Base-by-base conservation (phyloP, 2,329 filamentous ascomycete species). In the Simplicillium sp. region DNA sequence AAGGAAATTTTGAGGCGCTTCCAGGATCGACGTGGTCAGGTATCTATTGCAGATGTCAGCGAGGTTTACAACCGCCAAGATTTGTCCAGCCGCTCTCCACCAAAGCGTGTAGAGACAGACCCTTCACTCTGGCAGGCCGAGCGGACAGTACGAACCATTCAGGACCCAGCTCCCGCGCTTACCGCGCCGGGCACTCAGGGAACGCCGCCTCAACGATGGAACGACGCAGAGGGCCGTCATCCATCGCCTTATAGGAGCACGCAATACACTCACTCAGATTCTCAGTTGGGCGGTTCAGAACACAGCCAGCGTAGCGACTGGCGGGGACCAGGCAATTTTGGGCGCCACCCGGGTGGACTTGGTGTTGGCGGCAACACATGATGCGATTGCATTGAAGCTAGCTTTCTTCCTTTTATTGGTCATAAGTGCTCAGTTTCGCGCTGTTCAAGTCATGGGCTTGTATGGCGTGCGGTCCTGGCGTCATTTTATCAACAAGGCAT, bases 1-100 rank as follows among this genome's bases (percentile, higher is more conserved):
- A 98, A 98, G 61, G 92, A 98, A 55, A 97, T 98, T 41, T 73
- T 98, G 39, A 94, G 90, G 59, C 80, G 87, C 42, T 96, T 94
- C 62, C 88, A 88, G 38, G 87, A 94, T 55, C 82, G 92, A 46
- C 64, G 66, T 41, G 69, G 70, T 7, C 66, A 71, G 34, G 65
- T 80, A 65, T 64, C 84, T 68, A 66, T 75, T 65, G 64, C 68
- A 61, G 76, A 79, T 62, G 64, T 72, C 54, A 65, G 71, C 58
- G 71, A 79, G 56, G 65, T 73, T 58, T 66, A 71, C 56, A 66
- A 71, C 61, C 67, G 72, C 61, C 70, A 70, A 58, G 74, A 77
- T 60, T 70, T 83, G 64, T 62, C 71, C 54, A 71, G 57, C 39
- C 66, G 68, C 39, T 74, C 69, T 28, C 67, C 68, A 44, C 78